Evolutionary conservation across 2,329 filamentous ascomycete species (phyloP).

Genomic region (Colletotrichum costaricense): DNA sequence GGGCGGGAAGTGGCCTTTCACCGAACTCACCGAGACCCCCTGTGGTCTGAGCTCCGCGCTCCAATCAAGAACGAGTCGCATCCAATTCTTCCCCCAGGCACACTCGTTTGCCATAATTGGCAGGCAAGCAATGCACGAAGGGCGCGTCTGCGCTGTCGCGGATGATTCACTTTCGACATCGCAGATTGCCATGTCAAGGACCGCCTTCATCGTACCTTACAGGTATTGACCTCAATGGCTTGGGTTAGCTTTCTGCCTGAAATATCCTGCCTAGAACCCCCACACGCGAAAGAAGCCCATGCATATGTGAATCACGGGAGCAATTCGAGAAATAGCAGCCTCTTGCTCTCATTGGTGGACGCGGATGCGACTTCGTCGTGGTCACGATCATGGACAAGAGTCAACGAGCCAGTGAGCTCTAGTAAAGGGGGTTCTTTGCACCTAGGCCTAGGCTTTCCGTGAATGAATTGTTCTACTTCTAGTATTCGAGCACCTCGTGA

Average conservation of each 20-base stretch:
- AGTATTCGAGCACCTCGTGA: background rate
- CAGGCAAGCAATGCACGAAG: too few relatives aligned
- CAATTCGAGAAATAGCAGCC: background rate
- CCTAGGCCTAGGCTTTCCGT: background rate
- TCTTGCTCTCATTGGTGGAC: slow-evolving; percentile 2
- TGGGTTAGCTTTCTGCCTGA: background rate
- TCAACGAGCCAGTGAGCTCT: background rate
- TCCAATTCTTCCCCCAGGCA: too few relatives aligned
- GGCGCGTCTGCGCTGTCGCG: background rate
- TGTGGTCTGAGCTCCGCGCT: background rate
- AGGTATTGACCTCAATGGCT: background rate
- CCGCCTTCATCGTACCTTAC: background rate
- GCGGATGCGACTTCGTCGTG: background rate
- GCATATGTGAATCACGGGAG: slow-evolving; percentile 8
- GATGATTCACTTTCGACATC: background rate
- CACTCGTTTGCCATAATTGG: background rate
- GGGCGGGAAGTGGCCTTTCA: too few relatives aligned
- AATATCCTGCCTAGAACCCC: background rate
- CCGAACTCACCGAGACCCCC: background rate
- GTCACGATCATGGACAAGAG: background rate
- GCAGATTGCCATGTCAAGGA: background rate
- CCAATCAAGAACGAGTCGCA: background rate
- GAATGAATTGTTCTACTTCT: background rate
- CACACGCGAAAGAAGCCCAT: background rate
- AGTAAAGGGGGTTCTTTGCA: background rate